A percentile compares a stretch with the other conserved stretches of the same genome.
These are phyloP conservation scores for Sechiopsis laciniata DNA, from an alignment of 306 rosid species.

Conservation along the genomic window DNA sequence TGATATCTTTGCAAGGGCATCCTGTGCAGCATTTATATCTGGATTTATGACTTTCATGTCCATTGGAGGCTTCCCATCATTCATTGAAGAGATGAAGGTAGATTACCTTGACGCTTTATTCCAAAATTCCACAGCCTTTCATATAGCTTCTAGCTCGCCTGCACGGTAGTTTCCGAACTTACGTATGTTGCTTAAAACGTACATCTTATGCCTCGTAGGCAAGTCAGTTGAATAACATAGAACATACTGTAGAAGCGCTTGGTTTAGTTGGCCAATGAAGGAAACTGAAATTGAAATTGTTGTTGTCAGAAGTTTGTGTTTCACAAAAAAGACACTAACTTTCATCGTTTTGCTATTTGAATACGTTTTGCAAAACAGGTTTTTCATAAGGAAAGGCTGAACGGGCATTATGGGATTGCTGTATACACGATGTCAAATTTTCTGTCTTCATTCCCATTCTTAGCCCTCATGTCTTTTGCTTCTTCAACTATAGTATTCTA, in stretches of 20 bases:
- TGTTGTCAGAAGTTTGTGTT: background rate
- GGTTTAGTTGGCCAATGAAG: background rate
- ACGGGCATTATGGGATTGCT: conserved; percentile 64
- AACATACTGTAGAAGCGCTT: background rate
- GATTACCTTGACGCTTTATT: background rate
- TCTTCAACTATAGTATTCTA: conserved; percentile 53
- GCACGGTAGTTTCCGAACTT: background rate
- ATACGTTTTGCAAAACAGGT: conserved; percentile 40
- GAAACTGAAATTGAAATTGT: background rate
- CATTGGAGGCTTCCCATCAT: conserved; percentile 92
- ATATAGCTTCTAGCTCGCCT: background rate
- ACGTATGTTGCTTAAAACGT: background rate
- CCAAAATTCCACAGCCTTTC: background rate
- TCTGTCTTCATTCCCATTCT: conserved; percentile 75
- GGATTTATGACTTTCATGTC: conserved; percentile 97
- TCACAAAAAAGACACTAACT: background rate
- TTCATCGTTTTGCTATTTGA: conserved; percentile 13
- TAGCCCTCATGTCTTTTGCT: conserved; percentile 63
- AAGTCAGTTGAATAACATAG: background rate
- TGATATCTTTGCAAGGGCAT: conserved; percentile 51
- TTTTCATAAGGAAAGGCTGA: conserved; percentile 62
- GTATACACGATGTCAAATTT: conserved; percentile 68
- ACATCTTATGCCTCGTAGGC: background rate
- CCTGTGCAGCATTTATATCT: conserved; percentile 76
- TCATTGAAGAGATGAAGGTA: conserved; percentile 93